Conservation (phyloP, 2,329 filamentous ascomycete species). For the Penicillium vulpinum region DNA sequence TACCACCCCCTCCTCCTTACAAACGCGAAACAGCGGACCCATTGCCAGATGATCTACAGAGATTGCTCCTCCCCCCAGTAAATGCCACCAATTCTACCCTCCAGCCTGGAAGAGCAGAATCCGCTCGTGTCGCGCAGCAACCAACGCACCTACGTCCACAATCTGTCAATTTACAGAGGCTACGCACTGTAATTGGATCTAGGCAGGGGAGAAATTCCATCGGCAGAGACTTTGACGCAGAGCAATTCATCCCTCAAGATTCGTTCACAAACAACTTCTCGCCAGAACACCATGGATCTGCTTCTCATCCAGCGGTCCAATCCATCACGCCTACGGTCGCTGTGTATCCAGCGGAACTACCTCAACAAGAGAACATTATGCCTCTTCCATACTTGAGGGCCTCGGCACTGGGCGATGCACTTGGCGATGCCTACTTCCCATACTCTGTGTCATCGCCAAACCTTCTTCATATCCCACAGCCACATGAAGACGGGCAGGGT, state of each 20-base stretch:
- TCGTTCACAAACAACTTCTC: not conserved
- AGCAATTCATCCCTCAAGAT: conserved; percentile 10
- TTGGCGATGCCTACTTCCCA: conserved; percentile 27
- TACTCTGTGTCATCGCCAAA: conserved; percentile 38
- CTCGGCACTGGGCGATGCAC: conserved; percentile 19
- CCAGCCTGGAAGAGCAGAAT: conserved; percentile 23
- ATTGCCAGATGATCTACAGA: conserved; percentile 40
- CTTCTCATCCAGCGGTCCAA: conserved; percentile 4
- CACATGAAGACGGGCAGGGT: conserved; percentile 20
- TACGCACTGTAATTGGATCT: conserved; percentile 28
- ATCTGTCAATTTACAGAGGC: conserved; percentile 29
- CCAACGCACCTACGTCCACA: conserved; percentile 25
- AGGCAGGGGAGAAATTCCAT: conserved; percentile 20
- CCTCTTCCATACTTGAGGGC: conserved; percentile 16
- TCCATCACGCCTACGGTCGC: conserved; percentile 15
- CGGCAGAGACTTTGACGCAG: conserved; percentile 13
- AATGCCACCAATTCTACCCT: conserved; percentile 6
- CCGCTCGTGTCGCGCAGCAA: conserved; percentile 28
- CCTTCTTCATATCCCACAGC: conserved; percentile 27
- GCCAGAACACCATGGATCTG: not conserved
- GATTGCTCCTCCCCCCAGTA: conserved; percentile 31
- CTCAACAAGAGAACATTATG: conserved; percentile 1
- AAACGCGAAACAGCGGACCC: conserved; percentile 36
- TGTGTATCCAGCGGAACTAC: conserved; percentile 15
- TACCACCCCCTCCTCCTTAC: conserved; percentile 80